Percentiles rank a stretch among this genome's conserved stretches.
Conservation (phyloP, 2,329 filamentous ascomycete genomes). For the Cercospora zeina region DNA sequence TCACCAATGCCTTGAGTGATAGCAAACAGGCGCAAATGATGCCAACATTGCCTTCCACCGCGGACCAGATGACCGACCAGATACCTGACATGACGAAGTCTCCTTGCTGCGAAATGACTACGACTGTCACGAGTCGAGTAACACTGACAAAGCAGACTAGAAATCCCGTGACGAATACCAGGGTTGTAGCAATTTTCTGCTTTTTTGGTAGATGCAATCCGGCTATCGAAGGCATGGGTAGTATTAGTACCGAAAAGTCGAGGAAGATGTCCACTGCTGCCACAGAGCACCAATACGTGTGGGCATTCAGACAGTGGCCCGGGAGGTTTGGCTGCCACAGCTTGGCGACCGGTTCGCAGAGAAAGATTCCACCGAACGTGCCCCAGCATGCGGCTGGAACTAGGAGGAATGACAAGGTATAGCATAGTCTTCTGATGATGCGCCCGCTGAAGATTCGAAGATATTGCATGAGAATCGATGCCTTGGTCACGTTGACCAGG, state of each 20-base stretch:
- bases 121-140: constrained; percentile 32
- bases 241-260: constrained; percentile 47
- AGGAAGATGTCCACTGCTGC: constrained; percentile 49
- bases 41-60: constrained; percentile 47
- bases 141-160: constrained; percentile 38
- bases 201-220: constrained; percentile 45
- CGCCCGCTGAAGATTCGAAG: constrained; percentile 48
- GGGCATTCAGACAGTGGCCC: constrained; percentile 44
- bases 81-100: constrained; percentile 41
- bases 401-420: constrained; percentile 41
- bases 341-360: constrained; percentile 45
- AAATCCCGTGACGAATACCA: constrained; percentile 49
- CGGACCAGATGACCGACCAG: constrained; percentile 46
- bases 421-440: constrained; percentile 42
- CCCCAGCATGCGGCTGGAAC: constrained; percentile 35
- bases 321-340: constrained; percentile 44
- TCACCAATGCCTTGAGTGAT: constrained; percentile 47
- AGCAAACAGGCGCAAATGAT: constrained; percentile 50
- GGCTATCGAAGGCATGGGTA: constrained; percentile 49
- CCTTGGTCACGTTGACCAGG: constrained; percentile 46
- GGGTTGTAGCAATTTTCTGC: constrained; percentile 46
- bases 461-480: constrained; percentile 53
- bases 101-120: constrained; percentile 27
- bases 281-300: constrained; percentile 49
- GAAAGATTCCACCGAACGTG: constrained; percentile 45